Conservation (phyloP, 768 basidiomycete species). For the Lactifluus piperatus region DNA sequence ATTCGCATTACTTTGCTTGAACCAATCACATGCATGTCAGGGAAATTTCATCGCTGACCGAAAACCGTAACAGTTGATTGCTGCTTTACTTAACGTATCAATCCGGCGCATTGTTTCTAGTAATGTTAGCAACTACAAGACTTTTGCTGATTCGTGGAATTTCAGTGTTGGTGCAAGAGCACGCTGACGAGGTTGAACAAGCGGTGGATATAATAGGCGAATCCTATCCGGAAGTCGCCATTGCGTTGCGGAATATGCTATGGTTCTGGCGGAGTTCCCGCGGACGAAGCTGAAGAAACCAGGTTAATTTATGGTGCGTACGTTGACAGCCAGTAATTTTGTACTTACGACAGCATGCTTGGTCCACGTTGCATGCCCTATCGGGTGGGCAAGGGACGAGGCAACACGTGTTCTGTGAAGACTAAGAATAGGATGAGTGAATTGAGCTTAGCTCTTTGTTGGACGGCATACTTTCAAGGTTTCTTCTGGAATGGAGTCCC, state of each 20-base stretch:
- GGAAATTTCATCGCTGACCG: neutral
- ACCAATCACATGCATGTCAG: neutral
- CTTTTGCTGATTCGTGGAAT: neutral
- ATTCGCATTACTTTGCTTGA: neutral
- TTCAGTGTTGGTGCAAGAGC: neutral
- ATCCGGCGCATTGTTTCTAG: neutral
- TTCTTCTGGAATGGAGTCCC: constrained; percentile 36
- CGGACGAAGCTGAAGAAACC: constrained; percentile 5
- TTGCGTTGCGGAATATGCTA: neutral
- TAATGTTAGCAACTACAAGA: neutral
- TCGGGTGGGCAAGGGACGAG: constrained; percentile 66
- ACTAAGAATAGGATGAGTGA: constrained; percentile 28
- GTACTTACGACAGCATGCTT: constrained; percentile 73
- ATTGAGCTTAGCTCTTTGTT: neutral
- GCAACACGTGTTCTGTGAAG: constrained; percentile 48
- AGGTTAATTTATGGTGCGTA: neutral
- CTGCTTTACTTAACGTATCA: neutral
- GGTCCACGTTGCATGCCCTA: constrained; percentile 60
- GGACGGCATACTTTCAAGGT: constrained; percentile 35
- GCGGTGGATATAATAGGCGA: too few relatives aligned
- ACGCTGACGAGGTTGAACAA: neutral
- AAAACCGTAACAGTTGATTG: neutral
- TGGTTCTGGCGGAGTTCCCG: constrained; percentile 1
- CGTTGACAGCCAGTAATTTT: neutral
- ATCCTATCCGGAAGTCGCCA: neutral